phyloP scores from a whole-genome alignment of 108 stramenopile genomes.

The Nitzschia sp. region DNA sequence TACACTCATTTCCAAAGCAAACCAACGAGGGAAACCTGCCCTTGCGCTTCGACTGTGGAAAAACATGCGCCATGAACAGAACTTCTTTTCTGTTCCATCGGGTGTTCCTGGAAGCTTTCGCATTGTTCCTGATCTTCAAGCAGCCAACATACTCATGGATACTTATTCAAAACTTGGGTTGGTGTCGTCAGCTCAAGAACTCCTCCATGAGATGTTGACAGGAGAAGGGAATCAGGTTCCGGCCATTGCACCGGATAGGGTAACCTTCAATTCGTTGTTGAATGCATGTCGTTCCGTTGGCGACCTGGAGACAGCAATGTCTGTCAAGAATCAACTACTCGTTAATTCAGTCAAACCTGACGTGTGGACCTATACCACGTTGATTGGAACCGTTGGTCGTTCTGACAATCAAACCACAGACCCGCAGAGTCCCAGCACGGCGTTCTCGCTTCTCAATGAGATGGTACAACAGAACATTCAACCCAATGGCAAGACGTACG shows the following conservation, averaged over 20 bases:
- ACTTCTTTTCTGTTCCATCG: conserved; percentile 46
- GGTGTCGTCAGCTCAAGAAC: conserved; percentile 48
- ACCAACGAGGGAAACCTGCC: conserved; percentile 62
- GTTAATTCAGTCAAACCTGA: conserved; percentile 55
- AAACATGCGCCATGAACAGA: conserved; percentile 55
- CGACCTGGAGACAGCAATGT: conserved; percentile 66
- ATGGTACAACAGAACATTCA: conserved; percentile 59
- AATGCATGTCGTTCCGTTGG: conserved; percentile 78
- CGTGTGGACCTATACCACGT: conserved; percentile 71
- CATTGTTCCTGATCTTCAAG: conserved; percentile 74
- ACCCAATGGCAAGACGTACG: conserved; percentile 86
- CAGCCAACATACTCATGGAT: conserved; percentile 88
- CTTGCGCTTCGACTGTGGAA: conserved; percentile 83
- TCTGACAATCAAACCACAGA: conserved; percentile 38
- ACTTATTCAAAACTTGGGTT: conserved; percentile 77
- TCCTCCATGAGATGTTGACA: conserved; percentile 63
- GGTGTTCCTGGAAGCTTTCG: conserved; percentile 6
- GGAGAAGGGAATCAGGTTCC: conserved; percentile 55
- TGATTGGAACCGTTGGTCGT: conserved; percentile 81
- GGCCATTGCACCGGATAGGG: conserved; percentile 55
- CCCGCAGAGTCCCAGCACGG: conserved; percentile 67
- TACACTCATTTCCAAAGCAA: conserved; percentile 86
- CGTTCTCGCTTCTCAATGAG: conserved; percentile 69
- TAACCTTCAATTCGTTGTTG: conserved; percentile 83
- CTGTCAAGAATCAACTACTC: conserved; percentile 49